Percentiles rank a stretch among this genome's conserved stretches.
Conservation (phyloP, 1,139 yeast genomes). For the Diutina sp. region DNA sequence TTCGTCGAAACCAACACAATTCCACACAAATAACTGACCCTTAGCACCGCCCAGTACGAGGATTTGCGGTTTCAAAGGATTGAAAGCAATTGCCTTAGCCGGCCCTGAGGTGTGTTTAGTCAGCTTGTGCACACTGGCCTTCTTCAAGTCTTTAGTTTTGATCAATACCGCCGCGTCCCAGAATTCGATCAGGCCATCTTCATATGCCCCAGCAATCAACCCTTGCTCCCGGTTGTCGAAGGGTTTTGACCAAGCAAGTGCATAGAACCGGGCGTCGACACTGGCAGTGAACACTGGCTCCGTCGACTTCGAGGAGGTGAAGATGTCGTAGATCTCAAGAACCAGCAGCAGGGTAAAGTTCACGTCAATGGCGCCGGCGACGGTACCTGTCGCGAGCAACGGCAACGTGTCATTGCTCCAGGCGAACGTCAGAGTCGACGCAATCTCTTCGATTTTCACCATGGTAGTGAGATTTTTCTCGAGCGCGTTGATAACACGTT, state of each 20-base stretch:
- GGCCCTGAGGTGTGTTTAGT: constrained; percentile 51
- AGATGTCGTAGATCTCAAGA: constrained; percentile 68
- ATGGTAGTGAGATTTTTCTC: not conserved
- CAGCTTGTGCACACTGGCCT: constrained; percentile 25
- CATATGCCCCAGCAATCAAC: constrained; percentile 80
- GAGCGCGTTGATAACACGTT: not conserved
- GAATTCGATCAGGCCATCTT: constrained; percentile 66
- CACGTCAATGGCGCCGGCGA: constrained; percentile 89
- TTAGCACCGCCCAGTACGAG: constrained; percentile 80
- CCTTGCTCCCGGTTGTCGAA: constrained; percentile 42
- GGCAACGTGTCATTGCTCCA: constrained; percentile 81
- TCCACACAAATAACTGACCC: constrained; percentile 89
- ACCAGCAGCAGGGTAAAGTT: constrained; percentile 69
- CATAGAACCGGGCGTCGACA: constrained; percentile 56
- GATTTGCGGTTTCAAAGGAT: constrained; percentile 57
- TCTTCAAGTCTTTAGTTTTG: constrained; percentile 19
- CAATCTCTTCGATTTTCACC: constrained; percentile 62
- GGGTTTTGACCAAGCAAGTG: constrained; percentile 76
- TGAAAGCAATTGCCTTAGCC: constrained; percentile 66
- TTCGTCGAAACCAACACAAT: constrained; percentile 46
- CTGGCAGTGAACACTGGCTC: constrained; percentile 41
- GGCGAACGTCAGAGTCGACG: constrained; percentile 84
- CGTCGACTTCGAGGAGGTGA: constrained; percentile 26
- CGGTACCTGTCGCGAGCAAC: constrained; percentile 76
- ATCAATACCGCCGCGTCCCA: constrained; percentile 49